Conservation (phyloP, 345 rosid species). For the Pistacia vera region DNA sequence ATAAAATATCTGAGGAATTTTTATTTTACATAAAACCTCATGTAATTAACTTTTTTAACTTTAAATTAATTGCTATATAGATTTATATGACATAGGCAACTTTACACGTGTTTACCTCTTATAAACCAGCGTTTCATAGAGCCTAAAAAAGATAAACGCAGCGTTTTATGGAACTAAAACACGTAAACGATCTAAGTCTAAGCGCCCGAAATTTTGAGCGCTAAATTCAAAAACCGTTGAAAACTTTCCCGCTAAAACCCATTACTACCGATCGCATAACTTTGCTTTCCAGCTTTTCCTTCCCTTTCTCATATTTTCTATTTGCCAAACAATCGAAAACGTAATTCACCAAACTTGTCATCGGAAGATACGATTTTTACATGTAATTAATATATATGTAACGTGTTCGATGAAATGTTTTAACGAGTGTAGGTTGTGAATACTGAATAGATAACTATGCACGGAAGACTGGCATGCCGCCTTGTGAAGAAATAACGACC, state of each 20-base stretch:
- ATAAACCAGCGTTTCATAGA: neutral
- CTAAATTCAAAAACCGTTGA: neutral
- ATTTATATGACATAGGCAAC: too few relatives aligned
- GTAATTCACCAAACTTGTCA: neutral
- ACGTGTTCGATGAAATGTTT: slow-evolving; percentile 37
- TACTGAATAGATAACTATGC: slow-evolving; percentile 30
- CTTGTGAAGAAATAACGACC: slow-evolving; percentile 50
- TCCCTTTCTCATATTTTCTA: neutral
- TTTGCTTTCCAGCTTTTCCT: neutral
- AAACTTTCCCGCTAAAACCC: slow-evolving; percentile 12
- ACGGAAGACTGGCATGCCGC: slow-evolving; percentile 60
- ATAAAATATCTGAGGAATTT: too few relatives aligned
- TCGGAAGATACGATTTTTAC: neutral
- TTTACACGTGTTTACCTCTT: too few relatives aligned
- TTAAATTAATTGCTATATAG: too few relatives aligned
- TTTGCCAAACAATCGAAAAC: neutral
- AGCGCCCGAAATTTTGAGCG: neutral
- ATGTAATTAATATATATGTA: neutral
- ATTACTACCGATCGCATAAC: neutral
- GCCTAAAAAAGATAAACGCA: too few relatives aligned
- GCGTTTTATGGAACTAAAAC: too few relatives aligned
- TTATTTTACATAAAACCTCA: too few relatives aligned
- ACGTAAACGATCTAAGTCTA: too few relatives aligned
- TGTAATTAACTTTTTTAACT: too few relatives aligned
- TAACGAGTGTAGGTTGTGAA: slow-evolving; percentile 3